phyloP scores from a whole-genome alignment of 2,329 filamentous ascomycete species.

The Blastomyces percursus region DNA sequence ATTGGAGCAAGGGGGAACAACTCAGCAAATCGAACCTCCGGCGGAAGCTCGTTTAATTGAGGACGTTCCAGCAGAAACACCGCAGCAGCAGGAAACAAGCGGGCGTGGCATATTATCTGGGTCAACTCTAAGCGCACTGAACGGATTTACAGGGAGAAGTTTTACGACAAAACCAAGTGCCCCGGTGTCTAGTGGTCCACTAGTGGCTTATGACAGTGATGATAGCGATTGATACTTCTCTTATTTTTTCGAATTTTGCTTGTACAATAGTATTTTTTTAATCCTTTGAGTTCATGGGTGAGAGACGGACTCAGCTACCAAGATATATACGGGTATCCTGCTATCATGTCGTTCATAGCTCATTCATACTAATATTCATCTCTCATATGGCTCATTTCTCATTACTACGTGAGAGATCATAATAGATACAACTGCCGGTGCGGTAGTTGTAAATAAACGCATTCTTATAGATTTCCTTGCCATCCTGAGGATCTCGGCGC shows the following conservation, averaged over 20 bases:
- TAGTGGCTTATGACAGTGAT: constrained; percentile 85
- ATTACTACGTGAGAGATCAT: constrained; percentile 51
- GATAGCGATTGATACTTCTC: constrained; percentile 49
- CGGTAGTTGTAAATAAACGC: constrained; percentile 89
- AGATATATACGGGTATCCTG: background rate
- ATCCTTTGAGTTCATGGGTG: background rate
- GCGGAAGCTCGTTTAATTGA: constrained; percentile 39
- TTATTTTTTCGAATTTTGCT: background rate
- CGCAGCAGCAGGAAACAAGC: constrained; percentile 18
- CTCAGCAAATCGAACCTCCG: constrained; percentile 46
- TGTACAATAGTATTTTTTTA: constrained; percentile 6
- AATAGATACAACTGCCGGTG: constrained; percentile 72
- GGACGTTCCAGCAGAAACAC: constrained; percentile 22
- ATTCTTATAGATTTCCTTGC: constrained; percentile 50
- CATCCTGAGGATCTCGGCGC: constrained; percentile 24
- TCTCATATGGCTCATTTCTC: constrained; percentile 16
- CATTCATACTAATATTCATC: constrained; percentile 9
- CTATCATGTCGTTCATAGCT: background rate
- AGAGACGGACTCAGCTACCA: background rate
- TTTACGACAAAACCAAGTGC: constrained; percentile 37
- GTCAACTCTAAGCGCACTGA: constrained; percentile 69
- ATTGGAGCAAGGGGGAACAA: constrained; percentile 42
- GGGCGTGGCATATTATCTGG: constrained; percentile 66
- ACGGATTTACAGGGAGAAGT: constrained; percentile 39
- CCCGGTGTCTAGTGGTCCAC: constrained; percentile 46